A percentile compares a stretch with the other conserved stretches of the same genome.
These are phyloP conservation scores for Phytopythium montanum DNA, from an alignment of 352 stramenopile genomes.

Conservation along the genomic window DNA sequence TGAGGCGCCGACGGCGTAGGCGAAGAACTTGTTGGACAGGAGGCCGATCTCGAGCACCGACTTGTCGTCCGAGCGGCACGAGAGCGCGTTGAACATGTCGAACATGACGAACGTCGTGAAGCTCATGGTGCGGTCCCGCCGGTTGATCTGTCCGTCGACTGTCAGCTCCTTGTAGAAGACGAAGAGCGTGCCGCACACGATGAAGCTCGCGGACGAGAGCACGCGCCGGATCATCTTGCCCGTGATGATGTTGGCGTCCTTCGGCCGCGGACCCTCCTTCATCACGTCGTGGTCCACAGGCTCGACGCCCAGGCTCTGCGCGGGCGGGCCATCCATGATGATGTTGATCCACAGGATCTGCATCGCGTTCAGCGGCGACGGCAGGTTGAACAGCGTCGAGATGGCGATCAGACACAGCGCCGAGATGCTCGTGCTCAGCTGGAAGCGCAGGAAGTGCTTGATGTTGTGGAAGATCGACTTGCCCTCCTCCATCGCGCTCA, in stretches of 20 bases:
- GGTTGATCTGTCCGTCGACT: conserved; percentile 88
- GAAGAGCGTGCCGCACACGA: conserved; percentile 75
- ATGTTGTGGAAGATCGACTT: conserved; percentile 97
- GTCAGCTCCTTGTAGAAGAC: conserved; percentile 85
- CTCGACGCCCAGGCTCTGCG: conserved; percentile 84
- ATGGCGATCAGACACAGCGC: conserved; percentile 84
- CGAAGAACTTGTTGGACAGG: conserved; percentile 93
- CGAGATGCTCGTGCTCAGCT: conserved; percentile 95
- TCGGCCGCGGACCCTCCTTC: conserved; percentile 77
- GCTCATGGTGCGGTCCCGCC: conserved; percentile 96
- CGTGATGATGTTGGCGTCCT: conserved; percentile 81
- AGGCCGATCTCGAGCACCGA: conserved; percentile 92
- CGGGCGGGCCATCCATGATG: conserved; percentile 94
- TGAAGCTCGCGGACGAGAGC: conserved; percentile 66
- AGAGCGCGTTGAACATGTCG: conserved; percentile 98
- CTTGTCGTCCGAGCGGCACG: conserved; percentile 93
- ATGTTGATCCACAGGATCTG: conserved; percentile 98
- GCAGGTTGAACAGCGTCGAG: conserved; percentile 59
- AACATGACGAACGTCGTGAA: conserved; percentile 99
- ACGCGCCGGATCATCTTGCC: conserved; percentile 63
- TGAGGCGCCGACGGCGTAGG: conserved; percentile 90
- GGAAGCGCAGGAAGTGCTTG: conserved; percentile 96
- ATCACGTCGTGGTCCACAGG: conserved; percentile 83
- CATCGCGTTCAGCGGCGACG: conserved; percentile 90
- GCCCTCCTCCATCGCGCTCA: conserved; percentile 94